Evolutionary conservation across 306 rosid genomes (phyloP).

Genomic region (Herpetospermum pedunculosum): DNA sequence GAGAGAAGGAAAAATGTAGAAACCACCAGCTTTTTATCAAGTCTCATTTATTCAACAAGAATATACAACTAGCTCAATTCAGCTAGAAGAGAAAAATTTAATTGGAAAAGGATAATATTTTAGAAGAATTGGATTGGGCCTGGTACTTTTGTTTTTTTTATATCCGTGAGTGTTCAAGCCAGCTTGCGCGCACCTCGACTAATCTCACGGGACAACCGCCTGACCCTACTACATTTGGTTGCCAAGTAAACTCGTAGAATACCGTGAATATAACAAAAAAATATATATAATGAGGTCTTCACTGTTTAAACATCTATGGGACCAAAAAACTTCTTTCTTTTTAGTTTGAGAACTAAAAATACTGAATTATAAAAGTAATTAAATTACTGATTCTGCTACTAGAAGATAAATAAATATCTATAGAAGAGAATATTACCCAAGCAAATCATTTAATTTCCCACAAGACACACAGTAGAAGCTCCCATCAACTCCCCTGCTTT

Average conservation of each 20-base stretch:
- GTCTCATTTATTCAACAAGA: background rate
- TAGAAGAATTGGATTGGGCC: background rate
- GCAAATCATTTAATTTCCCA: slow-evolving; percentile 78
- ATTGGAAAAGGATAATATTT: background rate
- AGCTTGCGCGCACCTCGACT: too few species aligned
- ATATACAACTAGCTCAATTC: background rate
- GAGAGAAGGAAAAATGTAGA: background rate
- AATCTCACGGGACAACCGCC: too few species aligned
- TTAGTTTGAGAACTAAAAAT: background rate
- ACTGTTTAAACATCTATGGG: background rate
- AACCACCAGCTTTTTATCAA: background rate
- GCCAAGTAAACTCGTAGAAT: too few species aligned
- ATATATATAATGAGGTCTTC: background rate
- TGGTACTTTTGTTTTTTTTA: too few species aligned
- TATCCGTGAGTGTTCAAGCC: too few species aligned
- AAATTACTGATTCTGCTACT: background rate
- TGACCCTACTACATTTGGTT: too few species aligned
- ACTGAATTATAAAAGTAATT: background rate
- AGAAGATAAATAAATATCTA: background rate
- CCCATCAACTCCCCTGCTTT: slow-evolving; percentile 51
- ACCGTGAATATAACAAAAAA: background rate
- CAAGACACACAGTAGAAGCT: slow-evolving; percentile 74
- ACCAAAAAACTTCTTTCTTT: background rate
- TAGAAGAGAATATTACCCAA: slow-evolving; percentile 41
- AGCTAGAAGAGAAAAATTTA: background rate